Percentiles rank a stretch among this genome's conserved stretches.
These are phyloP conservation scores for Castanea crenata DNA, from an alignment of 306 rosid species.

Conservation along the genomic window DNA sequence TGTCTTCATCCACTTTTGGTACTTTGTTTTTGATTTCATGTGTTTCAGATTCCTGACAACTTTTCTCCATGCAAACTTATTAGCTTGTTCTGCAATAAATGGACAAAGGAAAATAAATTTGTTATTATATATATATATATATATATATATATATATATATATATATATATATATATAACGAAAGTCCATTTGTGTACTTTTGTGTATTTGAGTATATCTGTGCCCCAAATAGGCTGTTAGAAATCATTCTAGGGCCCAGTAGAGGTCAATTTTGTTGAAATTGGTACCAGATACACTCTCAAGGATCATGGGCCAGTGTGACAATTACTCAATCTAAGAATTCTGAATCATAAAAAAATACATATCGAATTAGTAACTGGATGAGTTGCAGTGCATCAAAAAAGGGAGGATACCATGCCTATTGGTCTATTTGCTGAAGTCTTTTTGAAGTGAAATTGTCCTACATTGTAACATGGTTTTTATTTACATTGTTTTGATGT, in stretches of 20 bases:
- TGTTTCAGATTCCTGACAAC: constrained; percentile 21
- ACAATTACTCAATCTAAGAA: neutral
- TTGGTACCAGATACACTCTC: neutral
- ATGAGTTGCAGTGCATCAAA: neutral
- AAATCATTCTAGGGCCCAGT: neutral
- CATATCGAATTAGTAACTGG: neutral
- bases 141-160: no score
- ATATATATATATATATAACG: no score
- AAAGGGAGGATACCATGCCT: neutral
- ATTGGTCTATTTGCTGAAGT: neutral
- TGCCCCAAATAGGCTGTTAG: neutral
- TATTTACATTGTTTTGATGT: neutral
- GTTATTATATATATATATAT: no score
- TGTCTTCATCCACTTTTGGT: constrained; percentile 95
- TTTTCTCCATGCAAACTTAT: constrained; percentile 7
- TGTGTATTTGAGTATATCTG: neutral
- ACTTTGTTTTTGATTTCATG: constrained; percentile 24
- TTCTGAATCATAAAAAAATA: neutral
- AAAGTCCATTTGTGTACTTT: neutral
- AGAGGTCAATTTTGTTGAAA: neutral
- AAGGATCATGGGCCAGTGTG: neutral
- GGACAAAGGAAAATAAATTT: no score
- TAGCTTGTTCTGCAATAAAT: constrained; percentile 8
- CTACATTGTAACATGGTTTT: neutral
- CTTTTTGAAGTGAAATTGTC: neutral